Conservation (phyloP, 1,284 basidiomycete species). For the Porphyrellus sp. region DNA sequence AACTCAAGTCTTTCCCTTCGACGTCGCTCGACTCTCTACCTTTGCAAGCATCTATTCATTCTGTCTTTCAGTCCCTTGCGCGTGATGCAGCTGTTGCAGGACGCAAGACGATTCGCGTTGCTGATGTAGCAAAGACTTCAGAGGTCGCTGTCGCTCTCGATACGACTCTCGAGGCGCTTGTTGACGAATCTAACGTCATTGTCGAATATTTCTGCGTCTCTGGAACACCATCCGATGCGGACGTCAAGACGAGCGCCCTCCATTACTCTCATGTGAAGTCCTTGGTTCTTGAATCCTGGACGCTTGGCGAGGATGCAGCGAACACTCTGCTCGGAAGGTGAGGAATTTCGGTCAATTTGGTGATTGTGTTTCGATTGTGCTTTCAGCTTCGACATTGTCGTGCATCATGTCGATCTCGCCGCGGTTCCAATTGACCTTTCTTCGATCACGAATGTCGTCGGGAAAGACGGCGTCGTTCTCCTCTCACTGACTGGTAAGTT, state of each 20-base stretch:
- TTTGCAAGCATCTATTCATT: slow-evolving; percentile 10
- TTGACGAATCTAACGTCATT: slow-evolving; percentile 16
- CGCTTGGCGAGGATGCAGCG: slow-evolving; percentile 1
- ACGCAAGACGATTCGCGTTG: slow-evolving; percentile 22
- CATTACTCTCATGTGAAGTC: slow-evolving; percentile 18
- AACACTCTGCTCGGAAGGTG: slow-evolving; percentile 15
- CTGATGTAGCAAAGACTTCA: slow-evolving; percentile 22
- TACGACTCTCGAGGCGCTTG: slow-evolving; percentile 12
- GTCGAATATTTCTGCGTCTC: slow-evolving; percentile 30
- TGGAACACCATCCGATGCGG: slow-evolving; percentile 19
- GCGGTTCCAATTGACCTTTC: slow-evolving; percentile 20
- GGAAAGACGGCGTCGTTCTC: slow-evolving; percentile 19
- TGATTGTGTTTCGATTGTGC: neutral
- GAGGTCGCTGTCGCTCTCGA: slow-evolving; percentile 21
- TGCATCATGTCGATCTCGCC: slow-evolving; percentile 23
- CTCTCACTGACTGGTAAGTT: slow-evolving; percentile 24
- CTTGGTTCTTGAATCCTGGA: slow-evolving; percentile 23
- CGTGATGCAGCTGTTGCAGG: slow-evolving; percentile 18
- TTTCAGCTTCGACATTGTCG: slow-evolving; percentile 21
- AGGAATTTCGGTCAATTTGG: neutral
- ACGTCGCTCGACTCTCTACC: slow-evolving; percentile 6
- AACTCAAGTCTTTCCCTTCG: slow-evolving; percentile 27
- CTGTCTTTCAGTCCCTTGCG: slow-evolving; percentile 19
- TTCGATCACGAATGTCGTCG: slow-evolving; percentile 24
- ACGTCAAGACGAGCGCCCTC: slow-evolving; percentile 21